phyloP scores from a whole-genome alignment of 352 stramenopile genomes.

The Globisporangium camurandrum region DNA sequence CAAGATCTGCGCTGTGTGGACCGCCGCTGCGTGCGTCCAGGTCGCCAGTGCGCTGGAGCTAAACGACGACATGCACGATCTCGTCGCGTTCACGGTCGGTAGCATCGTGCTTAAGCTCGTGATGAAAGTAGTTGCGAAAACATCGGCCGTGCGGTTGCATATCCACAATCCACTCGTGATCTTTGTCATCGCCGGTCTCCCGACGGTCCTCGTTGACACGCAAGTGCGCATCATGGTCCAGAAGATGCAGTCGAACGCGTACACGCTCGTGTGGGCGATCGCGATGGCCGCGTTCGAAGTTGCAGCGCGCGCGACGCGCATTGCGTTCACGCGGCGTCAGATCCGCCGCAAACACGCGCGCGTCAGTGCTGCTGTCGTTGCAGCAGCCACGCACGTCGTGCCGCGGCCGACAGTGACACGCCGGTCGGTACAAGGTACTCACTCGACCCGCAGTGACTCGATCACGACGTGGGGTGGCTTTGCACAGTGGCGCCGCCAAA shows the following conservation, averaged over 20 bases:
- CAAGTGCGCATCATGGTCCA: slow-evolving; percentile 17
- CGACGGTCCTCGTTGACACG: slow-evolving; percentile 17
- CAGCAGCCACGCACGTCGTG: too few species aligned
- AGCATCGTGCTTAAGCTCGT: slow-evolving; percentile 5
- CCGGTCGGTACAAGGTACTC: neutral
- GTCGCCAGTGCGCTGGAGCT: neutral
- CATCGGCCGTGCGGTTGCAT: slow-evolving; percentile 1
- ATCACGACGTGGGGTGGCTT: slow-evolving; percentile 10
- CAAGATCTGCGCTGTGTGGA: neutral
- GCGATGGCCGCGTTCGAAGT: slow-evolving; percentile 7
- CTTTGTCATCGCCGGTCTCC: slow-evolving; percentile 7
- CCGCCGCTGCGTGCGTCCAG: slow-evolving; percentile 4
- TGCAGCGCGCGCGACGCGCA: neutral
- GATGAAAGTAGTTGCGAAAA: slow-evolving; percentile 4
- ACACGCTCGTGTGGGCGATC: slow-evolving; percentile 4
- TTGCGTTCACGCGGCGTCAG: neutral
- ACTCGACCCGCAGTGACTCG: neutral
- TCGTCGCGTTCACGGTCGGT: slow-evolving; percentile 2
- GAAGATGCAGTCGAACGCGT: neutral
- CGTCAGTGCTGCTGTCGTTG: neutral
- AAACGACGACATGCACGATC: neutral
- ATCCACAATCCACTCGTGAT: slow-evolving; percentile 10
- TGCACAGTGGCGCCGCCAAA: slow-evolving; percentile 17
- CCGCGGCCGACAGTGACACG: neutral
- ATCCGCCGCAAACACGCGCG: slow-evolving; percentile 2